Evolutionary conservation across 495 filamentous ascomycete species (phyloP).

Genomic region (Penicillium egyptiacum): DNA sequence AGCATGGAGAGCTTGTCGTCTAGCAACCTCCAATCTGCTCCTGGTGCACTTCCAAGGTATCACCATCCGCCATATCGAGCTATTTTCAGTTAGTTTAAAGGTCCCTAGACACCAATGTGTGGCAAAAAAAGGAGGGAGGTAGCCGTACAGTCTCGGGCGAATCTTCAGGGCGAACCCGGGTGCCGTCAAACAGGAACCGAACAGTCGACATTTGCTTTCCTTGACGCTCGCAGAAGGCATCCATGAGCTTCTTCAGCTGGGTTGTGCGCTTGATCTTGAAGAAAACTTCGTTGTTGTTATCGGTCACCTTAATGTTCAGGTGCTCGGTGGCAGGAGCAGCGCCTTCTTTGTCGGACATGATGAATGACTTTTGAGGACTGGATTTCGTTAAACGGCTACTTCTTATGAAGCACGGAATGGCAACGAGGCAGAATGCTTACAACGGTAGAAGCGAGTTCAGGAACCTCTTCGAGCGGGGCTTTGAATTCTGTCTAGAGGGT

Average conservation of each 20-base stretch:
- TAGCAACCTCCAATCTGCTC: conserved; percentile 85
- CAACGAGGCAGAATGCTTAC: conserved; percentile 14
- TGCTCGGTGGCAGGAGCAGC: conserved; percentile 72
- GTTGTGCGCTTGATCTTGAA: conserved; percentile 99
- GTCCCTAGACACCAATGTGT: neutral
- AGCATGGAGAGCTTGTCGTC: conserved; percentile 9
- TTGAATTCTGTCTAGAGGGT: conserved; percentile 1
- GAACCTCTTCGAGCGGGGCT: neutral
- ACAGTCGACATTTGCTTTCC: conserved; percentile 83
- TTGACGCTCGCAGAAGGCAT: conserved; percentile 95
- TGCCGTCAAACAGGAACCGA: conserved; percentile 94
- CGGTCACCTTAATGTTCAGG: conserved; percentile 99
- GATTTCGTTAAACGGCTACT: conserved; percentile 5
- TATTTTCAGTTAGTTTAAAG: conserved; percentile 37
- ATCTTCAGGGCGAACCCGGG: conserved; percentile 82
- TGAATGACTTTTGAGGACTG: neutral
- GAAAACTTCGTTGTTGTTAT: conserved; percentile 99
- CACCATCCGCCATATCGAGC: conserved; percentile 97
- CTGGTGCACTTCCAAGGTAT: conserved; percentile 96
- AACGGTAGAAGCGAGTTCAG: neutral
- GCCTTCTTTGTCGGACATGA: conserved; percentile 35
- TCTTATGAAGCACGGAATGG: neutral
- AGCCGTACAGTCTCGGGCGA: conserved; percentile 85
- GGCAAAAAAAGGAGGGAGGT: conserved; percentile 4
- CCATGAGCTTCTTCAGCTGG: conserved; percentile 96